These are phyloP conservation scores for Gaeumannomyces sp. DNA, from an alignment of 2,329 filamentous ascomycete genomes.

Conservation along the genomic window DNA sequence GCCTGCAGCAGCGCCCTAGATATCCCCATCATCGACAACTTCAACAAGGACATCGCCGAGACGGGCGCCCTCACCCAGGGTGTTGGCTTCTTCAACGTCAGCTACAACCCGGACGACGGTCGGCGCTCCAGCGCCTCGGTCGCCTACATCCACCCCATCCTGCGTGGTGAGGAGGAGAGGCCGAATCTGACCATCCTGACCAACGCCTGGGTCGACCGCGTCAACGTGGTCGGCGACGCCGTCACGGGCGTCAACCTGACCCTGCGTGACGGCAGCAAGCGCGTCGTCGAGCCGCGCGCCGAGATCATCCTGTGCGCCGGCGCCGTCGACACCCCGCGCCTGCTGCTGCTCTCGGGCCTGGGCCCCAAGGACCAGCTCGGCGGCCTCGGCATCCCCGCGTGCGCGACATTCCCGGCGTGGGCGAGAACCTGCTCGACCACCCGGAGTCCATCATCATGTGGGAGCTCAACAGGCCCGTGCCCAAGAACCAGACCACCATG, in stretches of 20 bases:
- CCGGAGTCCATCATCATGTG: constrained; percentile 57
- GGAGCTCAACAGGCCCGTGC: constrained; percentile 73
- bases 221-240: constrained; percentile 64
- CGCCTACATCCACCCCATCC: constrained; percentile 87
- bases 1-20: constrained; percentile 72
- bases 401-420: constrained; percentile 52
- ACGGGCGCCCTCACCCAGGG: constrained; percentile 67
- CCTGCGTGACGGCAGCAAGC: constrained; percentile 44
- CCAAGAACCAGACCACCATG: constrained; percentile 79
- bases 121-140: constrained; percentile 80
- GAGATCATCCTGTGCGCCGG: constrained; percentile 79
- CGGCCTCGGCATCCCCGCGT: constrained; percentile 47
- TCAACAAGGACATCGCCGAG: constrained; percentile 75
- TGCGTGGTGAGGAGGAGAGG: constrained; percentile 73
- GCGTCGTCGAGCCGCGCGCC: constrained; percentile 56
- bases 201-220: constrained; percentile 78
- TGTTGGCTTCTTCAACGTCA: constrained; percentile 85
- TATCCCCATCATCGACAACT: constrained; percentile 77
- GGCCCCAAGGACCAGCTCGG: constrained; percentile 49
- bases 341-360: constrained; percentile 52
- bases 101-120: constrained; percentile 86
- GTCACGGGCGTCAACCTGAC: constrained; percentile 70
- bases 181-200: constrained; percentile 83
- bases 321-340: constrained; percentile 72
- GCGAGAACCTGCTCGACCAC: constrained; percentile 56